phyloP scores from a whole-genome alignment of 345 rosid species.

The Linum usitatissimum region DNA sequence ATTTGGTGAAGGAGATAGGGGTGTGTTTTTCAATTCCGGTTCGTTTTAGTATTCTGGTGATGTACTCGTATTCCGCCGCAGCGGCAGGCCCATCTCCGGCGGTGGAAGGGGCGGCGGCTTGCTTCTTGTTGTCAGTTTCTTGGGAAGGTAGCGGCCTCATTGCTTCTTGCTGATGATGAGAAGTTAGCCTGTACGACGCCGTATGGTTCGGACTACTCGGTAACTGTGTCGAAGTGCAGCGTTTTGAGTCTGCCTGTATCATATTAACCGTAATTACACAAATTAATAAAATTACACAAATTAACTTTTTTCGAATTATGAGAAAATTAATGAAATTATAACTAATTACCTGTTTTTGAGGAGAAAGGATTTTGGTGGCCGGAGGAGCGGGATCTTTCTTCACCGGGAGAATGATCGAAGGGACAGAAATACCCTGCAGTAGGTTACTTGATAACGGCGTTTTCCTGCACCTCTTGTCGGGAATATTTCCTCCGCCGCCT shows the following conservation, averaged over 20 bases:
- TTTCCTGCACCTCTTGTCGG: conserved; percentile 56
- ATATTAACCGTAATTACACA: conserved; percentile 19
- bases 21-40: background rate
- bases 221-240: conserved; percentile 31
- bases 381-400: conserved; percentile 66
- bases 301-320: background rate
- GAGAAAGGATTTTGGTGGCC: conserved; percentile 26
- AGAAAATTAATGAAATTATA: background rate
- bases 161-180: conserved; percentile 12
- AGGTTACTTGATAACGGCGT: conserved; percentile 39
- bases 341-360: conserved; percentile 43
- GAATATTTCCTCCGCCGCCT: conserved; percentile 18
- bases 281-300: conserved; percentile 11
- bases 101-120: conserved; percentile 15
- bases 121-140: conserved; percentile 8
- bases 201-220: conserved; percentile 48
- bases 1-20: background rate
- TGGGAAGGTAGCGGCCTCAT: conserved; percentile 18
- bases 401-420: conserved; percentile 43
- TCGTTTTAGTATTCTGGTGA: background rate
- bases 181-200: conserved; percentile 23
- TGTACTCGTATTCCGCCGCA: conserved; percentile 1
- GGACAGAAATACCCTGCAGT: conserved; percentile 30
- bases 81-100: background rate
- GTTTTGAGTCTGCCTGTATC: conserved; percentile 18